Base-by-base conservation (phyloP, 805 yeast genomes). In the Lachancea dasiensis region DNA sequence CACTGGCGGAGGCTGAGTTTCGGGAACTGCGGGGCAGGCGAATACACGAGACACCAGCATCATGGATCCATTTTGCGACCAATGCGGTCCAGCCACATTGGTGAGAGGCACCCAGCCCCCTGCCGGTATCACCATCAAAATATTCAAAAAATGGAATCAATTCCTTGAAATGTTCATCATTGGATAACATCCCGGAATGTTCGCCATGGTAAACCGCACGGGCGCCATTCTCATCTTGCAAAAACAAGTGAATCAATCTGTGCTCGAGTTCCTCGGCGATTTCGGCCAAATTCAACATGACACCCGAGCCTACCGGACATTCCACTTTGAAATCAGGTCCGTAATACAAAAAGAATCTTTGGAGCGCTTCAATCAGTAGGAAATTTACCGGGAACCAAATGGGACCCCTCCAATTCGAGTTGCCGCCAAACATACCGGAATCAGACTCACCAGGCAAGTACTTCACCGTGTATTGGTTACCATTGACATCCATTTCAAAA, bases 21-120 rank as follows among this genome's bases (percentile, higher is more conserved):
- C 56, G 50, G 26, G 52, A 52, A 20, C 53, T 57, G 40, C 53
- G 49, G 32, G 55, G 61, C 40, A 50, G 44, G 36, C 54, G 51
- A 14, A 53, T 49, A 34, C 58, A 77, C 0, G 86, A 72, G 31
- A 77, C 72, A 43, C 95, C 95, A 30, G 84, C 83, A 63, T 89
- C 90, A 56, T 84, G 92, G 54, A 89, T 85, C 75, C 87, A 77
- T 63, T 90, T 83, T 29, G 95, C 95, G 36, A 86, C 92, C 31
- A 89, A 70, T 0, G 95, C 89, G 1, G 96, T 87, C 97, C 97
- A 87, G 9, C 97, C 97, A 69, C 87, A 81, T 65, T 87, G 97
- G 66, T 89, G 95, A 36, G 87, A 79, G 1, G 95, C 86, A 23
- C 97, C 97, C 40, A 87, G 64, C 5, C 96, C 97, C 49, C 95